phyloP scores from a whole-genome alignment of 352 stramenopile genomes.

The Phytophthora crassamura region DNA sequence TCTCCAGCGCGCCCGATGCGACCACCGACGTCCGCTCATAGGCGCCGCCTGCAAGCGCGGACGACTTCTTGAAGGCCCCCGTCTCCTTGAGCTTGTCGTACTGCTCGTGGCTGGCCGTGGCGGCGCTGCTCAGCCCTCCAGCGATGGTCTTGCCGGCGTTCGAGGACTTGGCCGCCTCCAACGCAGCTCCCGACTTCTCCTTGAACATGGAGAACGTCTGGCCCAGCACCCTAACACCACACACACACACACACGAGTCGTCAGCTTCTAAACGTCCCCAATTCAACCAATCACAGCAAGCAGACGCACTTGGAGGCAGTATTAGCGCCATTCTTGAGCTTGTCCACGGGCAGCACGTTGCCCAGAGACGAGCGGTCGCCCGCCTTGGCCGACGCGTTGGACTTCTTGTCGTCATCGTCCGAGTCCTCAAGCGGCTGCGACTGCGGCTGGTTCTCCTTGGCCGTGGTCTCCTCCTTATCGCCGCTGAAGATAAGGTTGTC shows the following conservation, averaged over 20 bases:
- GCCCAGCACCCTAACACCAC: constrained; percentile 59
- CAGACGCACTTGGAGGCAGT: constrained; percentile 74
- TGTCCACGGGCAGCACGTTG: constrained; percentile 87
- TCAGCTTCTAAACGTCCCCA: neutral
- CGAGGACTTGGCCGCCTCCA: constrained; percentile 81
- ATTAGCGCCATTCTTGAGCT: constrained; percentile 89
- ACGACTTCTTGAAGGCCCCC: constrained; percentile 87
- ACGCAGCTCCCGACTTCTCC: constrained; percentile 74
- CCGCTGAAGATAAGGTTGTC: constrained; percentile 89
- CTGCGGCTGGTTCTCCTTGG: constrained; percentile 41
- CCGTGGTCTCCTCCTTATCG: constrained; percentile 51
- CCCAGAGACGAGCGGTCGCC: constrained; percentile 63
- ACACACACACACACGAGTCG: neutral
- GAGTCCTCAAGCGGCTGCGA: constrained; percentile 45
- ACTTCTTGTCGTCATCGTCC: constrained; percentile 48
- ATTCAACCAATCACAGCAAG: neutral
- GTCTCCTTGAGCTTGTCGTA: constrained; percentile 86
- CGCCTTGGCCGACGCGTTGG: constrained; percentile 55
- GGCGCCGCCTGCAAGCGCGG: constrained; percentile 57
- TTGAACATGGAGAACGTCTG: constrained; percentile 73
- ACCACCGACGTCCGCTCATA: constrained; percentile 73
- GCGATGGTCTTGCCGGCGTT: constrained; percentile 76
- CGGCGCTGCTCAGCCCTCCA: constrained; percentile 66
- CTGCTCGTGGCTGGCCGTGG: constrained; percentile 70
- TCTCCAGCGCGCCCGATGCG: constrained; percentile 72